Base-by-base conservation (phyloP, 2,329 filamentous ascomycete species). In the Akanthomyces dipterigenus region DNA sequence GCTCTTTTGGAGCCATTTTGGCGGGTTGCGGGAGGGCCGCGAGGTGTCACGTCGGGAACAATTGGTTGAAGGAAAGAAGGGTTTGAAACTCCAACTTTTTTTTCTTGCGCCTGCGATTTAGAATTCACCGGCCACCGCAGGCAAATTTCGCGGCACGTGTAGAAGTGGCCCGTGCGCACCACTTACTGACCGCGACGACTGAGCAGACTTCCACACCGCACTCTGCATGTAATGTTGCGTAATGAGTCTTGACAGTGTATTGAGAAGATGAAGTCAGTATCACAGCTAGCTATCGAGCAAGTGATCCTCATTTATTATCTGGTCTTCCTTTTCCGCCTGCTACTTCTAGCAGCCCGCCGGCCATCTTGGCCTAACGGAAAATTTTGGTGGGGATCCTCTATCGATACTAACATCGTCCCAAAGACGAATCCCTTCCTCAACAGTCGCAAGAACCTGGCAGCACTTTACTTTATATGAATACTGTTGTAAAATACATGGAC, bases 1-100 rank as follows among this genome's bases (percentile, higher is more conserved):
- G 68, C 64, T 70, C 67, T 50, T 72, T 75, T 59, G 72, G 71
- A 61, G 72, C 73, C 74, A 76, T 76, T 64, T 66, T 70, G 63
- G 53, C 45, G 63, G 62, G 62, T 38, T 49, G 48, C 49, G 34
- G 38, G 43, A 50, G 31, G 18, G 42, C 45, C 36, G 24, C 38
- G 34, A 62, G 28, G 28, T 20, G n/a, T 31, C 36, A 24, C 12
- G 46, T 40, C 36, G 50, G 42, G 28, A 11, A 42, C 57, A 60
- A 60, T 60, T 31, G 51, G 46, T 53, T 46, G 54, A 26, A 53
- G 24, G 26, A 22, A 31, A 22, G 22, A 45, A 55, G n/a, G 55
- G 31, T 38, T 7, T 34, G 38, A 45, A 53, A 48, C 46, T 36
- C n/a, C 12, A 51, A 34, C 36, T 51, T 59, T 53, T 34, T 51